A percentile compares a stretch with the other conserved stretches of the same genome.
These are phyloP conservation scores for Trichothecium sympodiale DNA, from an alignment of 2,329 filamentous ascomycete species.

Conservation along the genomic window DNA sequence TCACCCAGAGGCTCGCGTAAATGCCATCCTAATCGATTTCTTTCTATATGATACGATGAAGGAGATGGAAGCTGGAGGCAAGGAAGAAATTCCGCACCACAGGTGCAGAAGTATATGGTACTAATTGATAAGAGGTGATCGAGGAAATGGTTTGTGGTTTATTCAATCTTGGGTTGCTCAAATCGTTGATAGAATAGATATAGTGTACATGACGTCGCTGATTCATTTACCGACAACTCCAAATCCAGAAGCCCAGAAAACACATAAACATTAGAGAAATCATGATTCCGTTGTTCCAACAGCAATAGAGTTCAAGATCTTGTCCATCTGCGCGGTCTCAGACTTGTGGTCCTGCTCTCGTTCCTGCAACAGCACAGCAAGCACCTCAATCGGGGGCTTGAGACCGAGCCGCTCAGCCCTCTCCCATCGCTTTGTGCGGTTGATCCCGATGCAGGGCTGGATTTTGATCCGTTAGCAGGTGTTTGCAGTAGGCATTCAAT, in stretches of 20 bases:
- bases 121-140: conserved; percentile 24
- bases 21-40: conserved; percentile 93
- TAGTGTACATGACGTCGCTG: neutral
- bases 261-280: conserved; percentile 1
- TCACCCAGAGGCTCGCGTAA: conserved; percentile 62
- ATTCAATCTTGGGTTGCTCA: too few relatives aligned
- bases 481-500: neutral
- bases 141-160: too few relatives aligned
- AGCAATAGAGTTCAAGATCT: conserved; percentile 42
- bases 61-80: conserved; percentile 55
- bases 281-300: conserved; percentile 19
- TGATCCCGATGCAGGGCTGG: conserved; percentile 80
- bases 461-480: conserved; percentile 6
- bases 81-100: conserved; percentile 61
- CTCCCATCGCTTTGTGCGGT: conserved; percentile 75
- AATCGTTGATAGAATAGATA: too few relatives aligned
- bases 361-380: conserved; percentile 71
- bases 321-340: conserved; percentile 67
- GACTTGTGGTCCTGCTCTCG: conserved; percentile 38
- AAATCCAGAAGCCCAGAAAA: conserved; percentile 7
- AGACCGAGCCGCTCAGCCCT: conserved; percentile 73
- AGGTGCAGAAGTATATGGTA: conserved; percentile 94
- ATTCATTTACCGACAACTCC: neutral
- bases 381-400: conserved; percentile 80
- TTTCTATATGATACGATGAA: conserved; percentile 95